phyloP scores from a whole-genome alignment of 192 early-diverging fungal genomes.

The Obelidium mucronatum region DNA sequence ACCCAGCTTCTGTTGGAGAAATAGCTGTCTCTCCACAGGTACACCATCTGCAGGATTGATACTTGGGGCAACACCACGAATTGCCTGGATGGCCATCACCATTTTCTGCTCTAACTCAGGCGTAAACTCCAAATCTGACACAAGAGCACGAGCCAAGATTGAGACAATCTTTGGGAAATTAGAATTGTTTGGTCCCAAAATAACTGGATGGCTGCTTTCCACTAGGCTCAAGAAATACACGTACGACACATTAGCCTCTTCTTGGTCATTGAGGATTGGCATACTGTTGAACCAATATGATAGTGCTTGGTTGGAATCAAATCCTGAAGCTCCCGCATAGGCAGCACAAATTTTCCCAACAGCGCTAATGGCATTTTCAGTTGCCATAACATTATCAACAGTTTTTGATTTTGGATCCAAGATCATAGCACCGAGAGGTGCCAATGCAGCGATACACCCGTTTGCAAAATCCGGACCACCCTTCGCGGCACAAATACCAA shows the following conservation, averaged over 20 bases:
- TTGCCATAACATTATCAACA: conserved; percentile 82
- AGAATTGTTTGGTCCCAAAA: conserved; percentile 66
- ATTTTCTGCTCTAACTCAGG: conserved; percentile 19
- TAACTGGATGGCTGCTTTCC: conserved; percentile 58
- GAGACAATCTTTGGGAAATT: conserved; percentile 68
- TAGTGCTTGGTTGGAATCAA: conserved; percentile 48
- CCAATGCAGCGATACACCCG: conserved; percentile 74
- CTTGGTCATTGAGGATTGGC: conserved; percentile 88
- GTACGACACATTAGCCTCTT: conserved; percentile 83
- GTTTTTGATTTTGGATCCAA: conserved; percentile 68
- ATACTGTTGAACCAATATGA: conserved; percentile 77
- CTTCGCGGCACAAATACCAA: conserved; percentile 90
- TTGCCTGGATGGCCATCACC: conserved; percentile 18
- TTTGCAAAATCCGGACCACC: conserved; percentile 86
- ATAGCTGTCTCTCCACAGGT: conserved; percentile 21
- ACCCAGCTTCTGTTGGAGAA: conserved; percentile 25
- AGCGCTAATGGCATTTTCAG: conserved; percentile 94
- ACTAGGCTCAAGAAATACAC: conserved; percentile 49
- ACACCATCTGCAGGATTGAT: conserved; percentile 17
- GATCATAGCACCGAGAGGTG: conserved; percentile 76
- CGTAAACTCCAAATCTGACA: conserved; percentile 34
- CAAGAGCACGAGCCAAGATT: conserved; percentile 69
- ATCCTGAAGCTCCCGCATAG: conserved; percentile 7
- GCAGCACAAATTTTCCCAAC: conserved; percentile 78
- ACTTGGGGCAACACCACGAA: background rate